phyloP scores from a whole-genome alignment of 495 filamentous ascomycete genomes.

The Lasiosphaeriaceae sp. region DNA sequence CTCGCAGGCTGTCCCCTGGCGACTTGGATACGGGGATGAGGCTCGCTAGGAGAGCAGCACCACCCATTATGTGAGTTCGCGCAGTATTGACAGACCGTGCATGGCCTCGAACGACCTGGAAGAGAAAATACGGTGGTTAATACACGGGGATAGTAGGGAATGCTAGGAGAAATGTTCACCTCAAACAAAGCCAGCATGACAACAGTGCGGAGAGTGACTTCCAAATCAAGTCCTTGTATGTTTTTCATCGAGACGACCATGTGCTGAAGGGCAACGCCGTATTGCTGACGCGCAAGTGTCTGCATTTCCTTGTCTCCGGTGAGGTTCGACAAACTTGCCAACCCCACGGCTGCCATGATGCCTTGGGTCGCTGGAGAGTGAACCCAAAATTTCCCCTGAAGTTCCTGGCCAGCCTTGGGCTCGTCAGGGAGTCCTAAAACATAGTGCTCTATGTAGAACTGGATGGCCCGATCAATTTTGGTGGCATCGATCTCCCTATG shows the following conservation, averaged over 20 bases:
- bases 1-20: conserved; percentile 29
- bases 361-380: conserved; percentile 27
- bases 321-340: conserved; percentile 42
- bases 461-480: conserved; percentile 38
- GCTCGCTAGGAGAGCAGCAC: conserved; percentile 37
- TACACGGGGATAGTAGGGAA: neutral
- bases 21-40: conserved; percentile 25
- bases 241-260: conserved; percentile 32
- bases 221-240: conserved; percentile 20
- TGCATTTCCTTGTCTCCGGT: conserved; percentile 39
- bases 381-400: conserved; percentile 21
- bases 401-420: conserved; percentile 31
- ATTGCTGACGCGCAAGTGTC: conserved; percentile 36
- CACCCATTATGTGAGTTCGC: conserved; percentile 44
- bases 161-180: conserved; percentile 24
- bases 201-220: conserved; percentile 30
- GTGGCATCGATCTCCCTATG: conserved; percentile 21
- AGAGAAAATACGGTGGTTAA: neutral
- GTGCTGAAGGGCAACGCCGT: conserved; percentile 36
- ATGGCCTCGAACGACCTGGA: conserved; percentile 17
- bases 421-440: conserved; percentile 46
- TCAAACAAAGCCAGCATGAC: conserved; percentile 47
- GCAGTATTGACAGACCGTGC: conserved; percentile 28
- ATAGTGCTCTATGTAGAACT: conserved; percentile 47
- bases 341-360: conserved; percentile 44